These are phyloP conservation scores for Ramaria rubella DNA, from an alignment of 768 basidiomycete species.

Conservation along the genomic window DNA sequence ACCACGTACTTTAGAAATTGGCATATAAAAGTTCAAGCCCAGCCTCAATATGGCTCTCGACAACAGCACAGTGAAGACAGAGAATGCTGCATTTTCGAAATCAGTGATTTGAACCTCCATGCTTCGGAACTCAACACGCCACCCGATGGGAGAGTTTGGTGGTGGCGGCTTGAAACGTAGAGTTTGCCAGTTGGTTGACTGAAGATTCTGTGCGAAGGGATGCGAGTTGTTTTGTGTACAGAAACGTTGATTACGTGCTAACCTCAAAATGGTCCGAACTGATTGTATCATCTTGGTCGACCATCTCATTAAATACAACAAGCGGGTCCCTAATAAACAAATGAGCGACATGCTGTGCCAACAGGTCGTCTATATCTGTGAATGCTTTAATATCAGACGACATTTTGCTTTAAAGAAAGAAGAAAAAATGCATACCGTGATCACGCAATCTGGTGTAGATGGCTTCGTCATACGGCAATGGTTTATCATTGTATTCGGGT, in stretches of 20 bases:
- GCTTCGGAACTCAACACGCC: slow-evolving; percentile 96
- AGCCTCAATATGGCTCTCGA: slow-evolving; percentile 90
- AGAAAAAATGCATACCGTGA: slow-evolving; percentile 51
- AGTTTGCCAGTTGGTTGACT: slow-evolving; percentile 99
- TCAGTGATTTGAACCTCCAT: slow-evolving; percentile 99
- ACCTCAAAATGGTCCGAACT: slow-evolving; percentile 98
- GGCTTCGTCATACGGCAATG: slow-evolving; percentile 67
- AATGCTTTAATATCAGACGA: not conserved
- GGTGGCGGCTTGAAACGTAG: slow-evolving; percentile 98
- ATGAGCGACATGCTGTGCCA: slow-evolving; percentile 91
- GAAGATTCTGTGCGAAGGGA: slow-evolving; percentile 63
- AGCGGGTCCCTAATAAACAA: slow-evolving; percentile 97
- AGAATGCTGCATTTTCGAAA: slow-evolving; percentile 97
- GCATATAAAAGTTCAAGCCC: slow-evolving; percentile 91
- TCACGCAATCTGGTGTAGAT: slow-evolving; percentile 68
- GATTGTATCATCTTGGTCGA: slow-evolving; percentile 80
- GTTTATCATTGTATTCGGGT: slow-evolving; percentile 89
- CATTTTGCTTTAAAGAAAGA: not conserved
- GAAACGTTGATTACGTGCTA: slow-evolving; percentile 10
- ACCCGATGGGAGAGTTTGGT: slow-evolving; percentile 85
- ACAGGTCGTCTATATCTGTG: slow-evolving; percentile 74
- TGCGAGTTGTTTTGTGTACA: not conserved
- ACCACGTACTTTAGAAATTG: slow-evolving; percentile 80
- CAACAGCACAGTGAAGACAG: slow-evolving; percentile 89
- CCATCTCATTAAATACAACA: slow-evolving; percentile 89